Conservation (phyloP, 495 filamentous ascomycete genomes). For the Neurospora cerealis region DNA sequence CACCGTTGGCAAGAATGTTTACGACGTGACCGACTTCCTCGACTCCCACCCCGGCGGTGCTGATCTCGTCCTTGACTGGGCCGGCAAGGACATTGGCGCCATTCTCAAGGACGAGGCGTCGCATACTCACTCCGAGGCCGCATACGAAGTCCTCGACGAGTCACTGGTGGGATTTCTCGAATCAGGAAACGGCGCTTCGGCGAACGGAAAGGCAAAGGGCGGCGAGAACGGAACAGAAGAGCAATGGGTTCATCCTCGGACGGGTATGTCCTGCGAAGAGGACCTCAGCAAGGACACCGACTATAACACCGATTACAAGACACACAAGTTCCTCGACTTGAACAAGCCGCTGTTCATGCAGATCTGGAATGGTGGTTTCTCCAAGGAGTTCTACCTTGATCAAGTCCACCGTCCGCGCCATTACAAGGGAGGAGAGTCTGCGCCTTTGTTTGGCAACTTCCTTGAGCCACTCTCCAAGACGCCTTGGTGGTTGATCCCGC, state of each 20-base stretch:
- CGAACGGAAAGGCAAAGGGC: constrained; percentile 16
- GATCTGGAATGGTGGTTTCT: constrained; percentile 80
- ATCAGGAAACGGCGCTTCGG: constrained; percentile 31
- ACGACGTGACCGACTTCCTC: constrained; percentile 87
- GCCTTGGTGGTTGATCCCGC: constrained; percentile 82
- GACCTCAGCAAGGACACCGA: constrained; percentile 85
- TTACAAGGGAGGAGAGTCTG: constrained; percentile 85
- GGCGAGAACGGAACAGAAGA: constrained; percentile 13
- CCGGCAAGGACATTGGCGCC: constrained; percentile 71
- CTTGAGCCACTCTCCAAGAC: constrained; percentile 91
- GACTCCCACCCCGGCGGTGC: constrained; percentile 83
- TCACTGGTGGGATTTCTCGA: constrained; percentile 69
- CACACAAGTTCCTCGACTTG: constrained; percentile 89
- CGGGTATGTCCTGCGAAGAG: constrained; percentile 76
- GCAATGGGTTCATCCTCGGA: constrained; percentile 50
- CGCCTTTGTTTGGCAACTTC: constrained; percentile 95
- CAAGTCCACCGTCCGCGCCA: constrained; percentile 93
- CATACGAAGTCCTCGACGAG: constrained; percentile 83
- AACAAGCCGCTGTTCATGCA: constrained; percentile 78
- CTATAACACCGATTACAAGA: constrained; percentile 58
- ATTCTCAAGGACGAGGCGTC: constrained; percentile 79
- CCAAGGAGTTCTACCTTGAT: constrained; percentile 87
- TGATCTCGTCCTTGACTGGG: constrained; percentile 83
- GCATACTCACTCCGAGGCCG: constrained; percentile 77
- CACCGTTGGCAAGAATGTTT: constrained; percentile 79